Base-by-base conservation (phyloP, 2,329 filamentous ascomycete genomes). In the Cordyceps cicadae region DNA sequence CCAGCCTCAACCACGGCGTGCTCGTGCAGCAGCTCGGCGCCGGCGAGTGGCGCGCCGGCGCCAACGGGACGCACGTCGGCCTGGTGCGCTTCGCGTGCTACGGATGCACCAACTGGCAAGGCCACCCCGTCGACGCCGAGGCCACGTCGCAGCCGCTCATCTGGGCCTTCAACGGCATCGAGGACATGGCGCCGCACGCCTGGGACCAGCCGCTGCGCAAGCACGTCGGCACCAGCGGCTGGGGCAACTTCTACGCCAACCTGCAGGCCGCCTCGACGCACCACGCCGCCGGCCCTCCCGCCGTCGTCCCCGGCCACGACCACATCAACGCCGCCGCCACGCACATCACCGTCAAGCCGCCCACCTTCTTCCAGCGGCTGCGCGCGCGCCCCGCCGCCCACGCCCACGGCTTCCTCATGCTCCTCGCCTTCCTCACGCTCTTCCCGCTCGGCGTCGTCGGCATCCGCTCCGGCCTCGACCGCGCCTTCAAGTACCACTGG, bases 181-280 rank as follows among this genome's bases (percentile, higher is more conserved):
- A 62, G 29, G 56, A 62, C 52, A 54, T 62, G 50, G 45, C 56
- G n/a, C 56, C 61, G 2, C 60, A 55, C 49, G 45, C 56, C 19
- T 45, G 43, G 37, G 52, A 62, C 39, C 50, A 60, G 57, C 45
- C 32, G 26, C 57, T 62, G 19, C 51, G 41, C 52, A 55, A 48
- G 37, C 61, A 62, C 61, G 51, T 49, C 19, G 58, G 58, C n/a
- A 9, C 45, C 39, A 55, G 56, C 46, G 61, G 61, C 37, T 55
- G 45, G 61, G 61, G 61, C 29, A 32, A 48, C 57, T 62, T 62
- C 14, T 62, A 62, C 39, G 57, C 53, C 34, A 55, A 62, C n/a
- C 53, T 62, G 15, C 37, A 37, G 6, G 52, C 51, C 6, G 56
- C 61, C 15, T 46, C 51, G 34, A 57, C 57, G 19, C 61, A 59